Evolutionary conservation across 345 rosid genomes (phyloP).

Genomic region (Anastatica hierochuntica): DNA sequence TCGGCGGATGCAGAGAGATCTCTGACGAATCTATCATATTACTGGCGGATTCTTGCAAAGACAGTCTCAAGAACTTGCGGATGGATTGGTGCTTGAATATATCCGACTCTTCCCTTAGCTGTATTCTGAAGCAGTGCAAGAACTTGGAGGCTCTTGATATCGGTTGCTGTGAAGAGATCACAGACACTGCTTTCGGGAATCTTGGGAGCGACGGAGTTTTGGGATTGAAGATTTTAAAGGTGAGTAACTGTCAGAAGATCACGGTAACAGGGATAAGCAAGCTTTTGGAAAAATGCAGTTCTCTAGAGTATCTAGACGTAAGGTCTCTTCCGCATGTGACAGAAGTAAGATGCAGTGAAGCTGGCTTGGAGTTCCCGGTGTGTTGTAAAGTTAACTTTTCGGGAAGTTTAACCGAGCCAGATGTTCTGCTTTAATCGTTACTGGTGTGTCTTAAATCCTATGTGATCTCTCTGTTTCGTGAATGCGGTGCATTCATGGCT

Average conservation of each 20-base stretch:
- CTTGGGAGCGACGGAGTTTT: slow-evolving; percentile 32
- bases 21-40: slow-evolving; percentile 50
- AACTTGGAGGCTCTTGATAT: slow-evolving; percentile 79
- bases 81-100: slow-evolving; percentile 92
- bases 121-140: slow-evolving; percentile 54
- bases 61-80: slow-evolving; percentile 58
- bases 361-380: slow-evolving; percentile 60
- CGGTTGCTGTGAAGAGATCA: slow-evolving; percentile 79
- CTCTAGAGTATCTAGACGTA: slow-evolving; percentile 70
- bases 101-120: slow-evolving; percentile 59
- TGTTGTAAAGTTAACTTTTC: slow-evolving; percentile 70
- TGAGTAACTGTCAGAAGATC: slow-evolving; percentile 66
- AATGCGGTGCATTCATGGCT: too few species aligned
- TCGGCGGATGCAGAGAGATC: slow-evolving; percentile 77
- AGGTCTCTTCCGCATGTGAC: slow-evolving; percentile 76
- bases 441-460: background rate
- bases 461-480: slow-evolving; percentile 6
- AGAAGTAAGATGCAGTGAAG: slow-evolving; percentile 65
- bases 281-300: slow-evolving; percentile 56
- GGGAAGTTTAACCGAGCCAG: slow-evolving; percentile 60
- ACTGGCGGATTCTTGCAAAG: slow-evolving; percentile 52
- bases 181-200: slow-evolving; percentile 55
- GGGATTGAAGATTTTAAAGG: slow-evolving; percentile 58
- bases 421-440: slow-evolving; percentile 35
- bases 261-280: slow-evolving; percentile 54